A percentile compares a stretch with the other conserved stretches of the same genome.
Conservation (phyloP, 1,139 yeast species). For the Candida buenavistaensis region DNA sequence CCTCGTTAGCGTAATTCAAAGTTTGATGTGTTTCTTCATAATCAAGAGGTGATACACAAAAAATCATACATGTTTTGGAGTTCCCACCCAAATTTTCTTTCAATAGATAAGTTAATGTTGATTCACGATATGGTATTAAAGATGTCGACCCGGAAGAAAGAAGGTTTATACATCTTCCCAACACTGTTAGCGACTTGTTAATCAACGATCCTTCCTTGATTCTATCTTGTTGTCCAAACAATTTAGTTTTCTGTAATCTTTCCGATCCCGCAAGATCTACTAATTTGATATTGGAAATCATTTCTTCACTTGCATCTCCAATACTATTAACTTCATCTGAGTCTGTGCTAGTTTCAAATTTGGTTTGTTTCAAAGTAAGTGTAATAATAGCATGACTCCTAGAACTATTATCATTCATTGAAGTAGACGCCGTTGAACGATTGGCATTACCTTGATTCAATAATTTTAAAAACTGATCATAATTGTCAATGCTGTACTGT, state of each 20-base stretch:
- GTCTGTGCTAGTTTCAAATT: constrained; percentile 22
- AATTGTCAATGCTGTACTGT: constrained; percentile 46
- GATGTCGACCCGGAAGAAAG: constrained; percentile 25
- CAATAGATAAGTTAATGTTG: constrained; percentile 67
- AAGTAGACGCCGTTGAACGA: constrained; percentile 69
- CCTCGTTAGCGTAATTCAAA: constrained; percentile 72
- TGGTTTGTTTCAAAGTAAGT: constrained; percentile 57
- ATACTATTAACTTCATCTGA: constrained; percentile 19
- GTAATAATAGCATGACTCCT: constrained; percentile 81
- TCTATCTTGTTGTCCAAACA: constrained; percentile 57
- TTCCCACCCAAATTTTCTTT: constrained; percentile 76
- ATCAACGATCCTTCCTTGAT: constrained; percentile 74
- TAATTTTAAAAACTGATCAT: constrained; percentile 43
- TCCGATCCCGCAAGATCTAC: constrained; percentile 88
- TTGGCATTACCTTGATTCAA: constrained; percentile 48
- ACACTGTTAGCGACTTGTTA: constrained; percentile 71
- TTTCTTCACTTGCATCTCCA: constrained; percentile 55
- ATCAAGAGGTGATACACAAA: constrained; percentile 74
- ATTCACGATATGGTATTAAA: constrained; percentile 71
- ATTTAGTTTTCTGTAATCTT: constrained; percentile 61
- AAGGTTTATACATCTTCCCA: constrained; percentile 71
- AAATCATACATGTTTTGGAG: constrained; percentile 73
- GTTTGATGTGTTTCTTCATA: constrained; percentile 76
- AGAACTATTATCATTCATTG: constrained; percentile 68
- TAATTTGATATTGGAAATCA: constrained; percentile 59